These are phyloP conservation scores for Corymbia citriodora DNA, from an alignment of 441 rosid genomes.

Conservation along the genomic window DNA sequence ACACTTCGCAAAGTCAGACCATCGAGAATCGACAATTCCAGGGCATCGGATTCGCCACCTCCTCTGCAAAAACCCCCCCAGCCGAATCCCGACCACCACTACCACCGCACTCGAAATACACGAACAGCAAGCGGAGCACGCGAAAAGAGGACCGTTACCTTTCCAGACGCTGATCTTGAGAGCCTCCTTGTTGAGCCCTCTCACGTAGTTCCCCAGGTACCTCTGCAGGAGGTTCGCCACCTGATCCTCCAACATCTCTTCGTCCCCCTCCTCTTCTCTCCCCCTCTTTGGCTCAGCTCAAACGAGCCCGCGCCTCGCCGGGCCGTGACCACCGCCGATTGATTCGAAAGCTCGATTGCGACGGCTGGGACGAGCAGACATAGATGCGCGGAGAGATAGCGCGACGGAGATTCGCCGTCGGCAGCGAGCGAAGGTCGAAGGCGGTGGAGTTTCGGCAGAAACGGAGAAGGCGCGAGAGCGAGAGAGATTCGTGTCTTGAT, in stretches of 20 bases:
- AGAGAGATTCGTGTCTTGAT: background rate
- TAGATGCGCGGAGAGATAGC: background rate
- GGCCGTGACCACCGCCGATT: background rate
- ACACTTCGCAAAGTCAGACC: background rate
- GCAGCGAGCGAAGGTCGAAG: background rate
- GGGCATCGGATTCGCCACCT: background rate
- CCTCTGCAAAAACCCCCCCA: background rate
- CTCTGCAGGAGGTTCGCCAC: conserved; percentile 83
- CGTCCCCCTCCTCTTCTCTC: background rate
- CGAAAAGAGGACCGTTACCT: conserved; percentile 31
- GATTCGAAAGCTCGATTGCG: background rate
- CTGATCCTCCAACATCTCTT: conserved; percentile 96
- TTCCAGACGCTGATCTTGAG: conserved; percentile 96
- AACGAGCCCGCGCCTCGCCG: background rate
- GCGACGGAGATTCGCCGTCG: background rate
- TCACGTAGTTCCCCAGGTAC: conserved; percentile 87
- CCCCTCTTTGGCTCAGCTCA: background rate
- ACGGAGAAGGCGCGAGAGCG: background rate
- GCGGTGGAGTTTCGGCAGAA: background rate
- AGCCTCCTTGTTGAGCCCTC: conserved; percentile 87
- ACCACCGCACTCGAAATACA: background rate
- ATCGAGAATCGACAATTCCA: background rate
- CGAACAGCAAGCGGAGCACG: background rate
- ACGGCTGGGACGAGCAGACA: background rate
- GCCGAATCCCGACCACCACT: background rate